Conservation (phyloP, 1,284 basidiomycete genomes). For the Austroboletus novae-zelandiae region DNA sequence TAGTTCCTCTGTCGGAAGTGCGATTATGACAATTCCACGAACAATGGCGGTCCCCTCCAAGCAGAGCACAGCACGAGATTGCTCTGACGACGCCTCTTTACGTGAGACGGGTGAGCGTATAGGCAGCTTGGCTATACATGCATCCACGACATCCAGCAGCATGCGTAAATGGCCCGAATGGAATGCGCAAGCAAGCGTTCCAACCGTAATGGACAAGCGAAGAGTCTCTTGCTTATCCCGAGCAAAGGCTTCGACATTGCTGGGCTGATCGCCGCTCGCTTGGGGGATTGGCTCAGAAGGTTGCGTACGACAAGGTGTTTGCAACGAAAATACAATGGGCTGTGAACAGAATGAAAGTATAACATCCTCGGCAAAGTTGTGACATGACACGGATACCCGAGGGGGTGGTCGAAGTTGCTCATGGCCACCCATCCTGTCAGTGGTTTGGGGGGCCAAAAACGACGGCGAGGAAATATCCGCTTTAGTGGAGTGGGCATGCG, state of each 20-base stretch:
- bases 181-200: constrained; percentile 51
- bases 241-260: constrained; percentile 5
- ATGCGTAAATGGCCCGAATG: constrained; percentile 52
- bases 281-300: constrained; percentile 4
- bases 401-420: constrained; percentile 3
- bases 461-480: neutral
- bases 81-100: constrained; percentile 5
- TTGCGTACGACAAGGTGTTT: constrained; percentile 33
- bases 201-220: constrained; percentile 42
- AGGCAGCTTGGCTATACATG: constrained; percentile 35
- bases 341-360: constrained; percentile 58
- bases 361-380: constrained; percentile 37
- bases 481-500: constrained; percentile 14
- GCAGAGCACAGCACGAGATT: constrained; percentile 16
- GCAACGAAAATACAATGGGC: constrained; percentile 53
- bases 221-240: constrained; percentile 18
- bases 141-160: constrained; percentile 42
- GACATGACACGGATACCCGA: constrained; percentile 10
- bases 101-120: constrained; percentile 12
- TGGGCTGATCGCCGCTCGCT: neutral
- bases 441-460: neutral
- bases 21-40: constrained; percentile 50
- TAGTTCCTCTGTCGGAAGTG: constrained; percentile 33
- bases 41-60: constrained; percentile 39
- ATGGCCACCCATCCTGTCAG: neutral